Conservation (phyloP, 129 eudicot genomes). For the Erigeron canadensis region DNA sequence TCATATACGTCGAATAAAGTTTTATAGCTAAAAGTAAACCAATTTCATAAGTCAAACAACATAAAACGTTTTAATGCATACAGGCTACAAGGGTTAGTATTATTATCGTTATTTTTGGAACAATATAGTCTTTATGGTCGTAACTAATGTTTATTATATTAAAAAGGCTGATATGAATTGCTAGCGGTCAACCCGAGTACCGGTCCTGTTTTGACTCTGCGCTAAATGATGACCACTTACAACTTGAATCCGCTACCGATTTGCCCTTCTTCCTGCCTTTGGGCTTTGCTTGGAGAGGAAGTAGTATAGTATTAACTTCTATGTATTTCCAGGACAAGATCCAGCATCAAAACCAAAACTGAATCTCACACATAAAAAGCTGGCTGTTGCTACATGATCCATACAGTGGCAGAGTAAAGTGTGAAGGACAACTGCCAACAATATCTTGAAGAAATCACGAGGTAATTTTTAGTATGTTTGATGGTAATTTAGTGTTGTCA, state of each 20-base stretch:
- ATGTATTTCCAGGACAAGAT: slow-evolving; percentile 31
- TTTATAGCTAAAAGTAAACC: neutral
- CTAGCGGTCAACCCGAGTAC: neutral
- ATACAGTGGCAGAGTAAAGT: neutral
- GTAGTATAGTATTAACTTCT: slow-evolving; percentile 9
- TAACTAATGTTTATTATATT: neutral
- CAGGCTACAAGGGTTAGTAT: neutral
- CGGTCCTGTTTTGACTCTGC: neutral
- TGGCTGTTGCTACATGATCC: slow-evolving; percentile 33
- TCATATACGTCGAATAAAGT: too few species aligned
- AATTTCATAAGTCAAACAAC: neutral
- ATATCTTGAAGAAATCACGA: neutral
- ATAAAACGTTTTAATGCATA: neutral
- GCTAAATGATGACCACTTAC: neutral
- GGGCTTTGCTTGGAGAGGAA: slow-evolving; percentile 2
- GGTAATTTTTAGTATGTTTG: slow-evolving; percentile 5
- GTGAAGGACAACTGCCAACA: neutral
- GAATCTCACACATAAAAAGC: slow-evolving; percentile 36
- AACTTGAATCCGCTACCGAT: neutral
- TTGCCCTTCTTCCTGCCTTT: neutral
- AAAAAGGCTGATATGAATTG: neutral
- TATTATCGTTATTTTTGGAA: too few species aligned
- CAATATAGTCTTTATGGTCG: neutral
- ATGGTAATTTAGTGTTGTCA: neutral
- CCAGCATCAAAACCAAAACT: slow-evolving; percentile 36